Evolutionary conservation across 495 filamentous ascomycete species (phyloP).

Genomic region (Diplogelasinospora grovesii): DNA sequence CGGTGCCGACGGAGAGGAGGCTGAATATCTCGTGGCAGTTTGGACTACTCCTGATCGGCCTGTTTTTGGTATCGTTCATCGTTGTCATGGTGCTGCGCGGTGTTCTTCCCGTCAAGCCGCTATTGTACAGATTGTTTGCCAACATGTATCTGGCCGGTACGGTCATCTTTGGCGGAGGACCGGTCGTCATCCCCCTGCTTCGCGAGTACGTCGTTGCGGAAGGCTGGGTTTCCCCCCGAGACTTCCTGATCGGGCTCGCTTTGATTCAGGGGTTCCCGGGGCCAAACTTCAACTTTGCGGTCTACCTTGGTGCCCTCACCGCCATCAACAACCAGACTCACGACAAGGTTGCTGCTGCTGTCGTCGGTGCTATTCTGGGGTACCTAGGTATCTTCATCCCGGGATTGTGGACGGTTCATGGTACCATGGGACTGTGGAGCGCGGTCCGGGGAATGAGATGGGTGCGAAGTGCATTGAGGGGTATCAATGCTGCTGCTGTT

Average conservation of each 20-base stretch:
- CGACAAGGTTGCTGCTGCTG: constrained; percentile 19
- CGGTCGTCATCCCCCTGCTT: constrained; percentile 76
- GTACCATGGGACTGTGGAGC: constrained; percentile 65
- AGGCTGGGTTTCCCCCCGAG: constrained; percentile 70
- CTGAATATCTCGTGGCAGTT: constrained; percentile 38
- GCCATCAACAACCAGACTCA: constrained; percentile 35
- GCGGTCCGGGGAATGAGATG: constrained; percentile 46
- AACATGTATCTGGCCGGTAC: constrained; percentile 86
- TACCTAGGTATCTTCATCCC: constrained; percentile 68
- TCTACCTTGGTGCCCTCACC: constrained; percentile 63
- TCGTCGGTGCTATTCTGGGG: constrained; percentile 51
- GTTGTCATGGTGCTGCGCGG: constrained; percentile 54
- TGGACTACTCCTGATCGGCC: constrained; percentile 41
- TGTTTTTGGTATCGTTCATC: constrained; percentile 56
- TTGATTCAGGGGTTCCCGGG: constrained; percentile 80
- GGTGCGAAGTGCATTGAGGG: constrained; percentile 54
- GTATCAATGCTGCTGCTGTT: constrained; percentile 70
- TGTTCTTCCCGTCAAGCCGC: constrained; percentile 30
- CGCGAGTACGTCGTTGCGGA: constrained; percentile 73
- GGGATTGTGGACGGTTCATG: constrained; percentile 58
- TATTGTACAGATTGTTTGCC: constrained; percentile 59
- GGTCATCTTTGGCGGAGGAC: constrained; percentile 81
- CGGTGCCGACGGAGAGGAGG: constrained; percentile 34
- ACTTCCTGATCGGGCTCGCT: constrained; percentile 78
- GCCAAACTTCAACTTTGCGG: constrained; percentile 84